Evolutionary conservation across 1,284 basidiomycete genomes (phyloP), one percentile per base, ranked within the genome.

Genomic region (Pholiota adiposa): DNA sequence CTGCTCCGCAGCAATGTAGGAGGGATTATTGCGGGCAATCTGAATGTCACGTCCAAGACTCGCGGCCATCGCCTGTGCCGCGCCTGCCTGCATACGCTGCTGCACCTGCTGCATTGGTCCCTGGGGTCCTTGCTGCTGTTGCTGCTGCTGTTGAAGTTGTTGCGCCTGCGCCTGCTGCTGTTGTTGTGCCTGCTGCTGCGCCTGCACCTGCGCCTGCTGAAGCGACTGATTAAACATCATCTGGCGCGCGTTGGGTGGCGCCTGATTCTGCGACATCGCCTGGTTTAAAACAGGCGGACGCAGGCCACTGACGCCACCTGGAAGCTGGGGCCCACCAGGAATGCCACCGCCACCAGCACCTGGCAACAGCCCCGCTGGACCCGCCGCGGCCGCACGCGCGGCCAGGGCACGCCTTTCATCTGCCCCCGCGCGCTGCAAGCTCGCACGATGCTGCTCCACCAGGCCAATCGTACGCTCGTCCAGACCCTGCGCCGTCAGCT

Each of bases 391-490:
- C 48, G 63, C 46, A 65, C 25, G 60, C 57, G 69, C 66, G 16
- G 68, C 69, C 36, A 14, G 75, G 75, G 64, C 84, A 85, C 18
- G 68, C 62, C 11, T 71, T 73, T 83, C 79, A 43, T 79, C 77
- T 54, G 77, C 71, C 1, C 68, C 66, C 21, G 69, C 71, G 29
- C 77, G 72, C 67, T 82, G 80, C 21, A 88, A 67, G 19, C 73
- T 69, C 2, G 77, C 38, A 43, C 90, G 83, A 68, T 88, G 68
- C 4, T 64, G 64, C 62, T 92, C 90, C 40, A 92, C 81, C 58
- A 83, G 77, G 31, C 71, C 60, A 56, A 92, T 86, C 53, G 85
- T 70, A 38, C 77, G 63, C 14, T 85, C 82, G 1, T 76, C 73
- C n/a, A 89, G 70, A 25, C 78, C 79, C 50, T 76, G 78, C 3